Evolutionary conservation across 495 filamentous ascomycete genomes (phyloP), one percentile per base, ranked within the genome.

Genomic region (Talaromyces wortmannii): DNA sequence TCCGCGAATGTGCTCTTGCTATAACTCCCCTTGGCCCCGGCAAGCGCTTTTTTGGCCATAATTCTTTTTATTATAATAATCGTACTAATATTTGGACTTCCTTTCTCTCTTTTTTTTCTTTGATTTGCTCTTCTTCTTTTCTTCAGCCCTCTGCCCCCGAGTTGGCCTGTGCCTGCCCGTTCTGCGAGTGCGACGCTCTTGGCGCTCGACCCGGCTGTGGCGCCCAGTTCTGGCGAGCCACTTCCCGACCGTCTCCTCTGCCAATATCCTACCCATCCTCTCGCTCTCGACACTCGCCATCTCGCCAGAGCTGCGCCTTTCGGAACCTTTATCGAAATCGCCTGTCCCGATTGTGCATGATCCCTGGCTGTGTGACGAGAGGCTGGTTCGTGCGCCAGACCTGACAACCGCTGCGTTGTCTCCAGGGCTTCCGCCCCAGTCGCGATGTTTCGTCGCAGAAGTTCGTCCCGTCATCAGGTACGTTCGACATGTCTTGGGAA

Each of bases 401-500:
- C 36, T 13, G 13, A 10, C 36, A 40, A 40, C 13, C 36, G 36
- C 36, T 13, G 48, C 48, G 48, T 50, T 50, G 50, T 52, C 50
- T 23, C 13, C 17, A 15, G 23, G 40, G 31, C 52, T 15, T 31
- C 42, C 40, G 40, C 52, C 45, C 23, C 16, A 46, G 52, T 7
- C 52, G 52, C 52, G 15, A 83, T 83, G 78, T 82, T 83, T 58
- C 67, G 71, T 54, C 76, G 74, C 62, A 81, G 77, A 68, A 79
- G 75, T 67, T 68, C 75, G 42, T 71, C 69, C 18, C 77, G 78
- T 59, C 80, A 81, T 65, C 78, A 79, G 65, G 80, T 84, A 63
- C 36, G 77, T 72, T 23, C 23, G 23, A 23, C 23, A 23, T 4
- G 23, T 4, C 23, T 23, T 23, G 23, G 23, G 23, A n/a, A 15